phyloP scores from a whole-genome alignment of 1,284 basidiomycete genomes.

The Marasmius oreades region DNA sequence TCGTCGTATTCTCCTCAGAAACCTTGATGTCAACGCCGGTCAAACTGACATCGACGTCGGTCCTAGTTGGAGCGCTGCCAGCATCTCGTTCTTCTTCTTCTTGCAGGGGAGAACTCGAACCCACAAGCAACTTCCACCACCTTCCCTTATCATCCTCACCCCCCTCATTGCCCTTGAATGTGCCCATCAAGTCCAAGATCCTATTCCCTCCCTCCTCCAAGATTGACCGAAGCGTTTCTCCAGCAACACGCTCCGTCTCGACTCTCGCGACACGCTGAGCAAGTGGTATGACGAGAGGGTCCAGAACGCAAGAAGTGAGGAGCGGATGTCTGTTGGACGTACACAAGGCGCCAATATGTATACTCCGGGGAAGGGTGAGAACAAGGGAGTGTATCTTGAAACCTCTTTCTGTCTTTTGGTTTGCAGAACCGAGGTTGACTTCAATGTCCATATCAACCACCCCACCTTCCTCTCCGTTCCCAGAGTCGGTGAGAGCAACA shows the following conservation, averaged over 20 bases:
- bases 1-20: not conserved
- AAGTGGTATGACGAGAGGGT: not conserved
- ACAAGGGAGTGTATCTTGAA: not conserved
- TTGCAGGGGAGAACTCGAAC: not conserved
- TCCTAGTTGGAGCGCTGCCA: not conserved
- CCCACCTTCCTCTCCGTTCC: not conserved
- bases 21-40: not conserved
- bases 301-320: not conserved
- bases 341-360: not conserved
- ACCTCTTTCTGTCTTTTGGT: not conserved
- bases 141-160: no score
- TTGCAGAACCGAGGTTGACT: not conserved
- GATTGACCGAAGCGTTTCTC: not conserved
- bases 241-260: not conserved
- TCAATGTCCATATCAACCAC: not conserved
- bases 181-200: not conserved
- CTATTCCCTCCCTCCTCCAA: not conserved
- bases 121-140: not conserved
- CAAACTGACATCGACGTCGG: not conserved
- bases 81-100: not conserved
- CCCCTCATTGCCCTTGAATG: not conserved
- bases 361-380: not conserved
- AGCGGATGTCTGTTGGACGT: not conserved
- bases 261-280: not conserved
- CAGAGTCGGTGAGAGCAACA: not conserved